phyloP scores from a whole-genome alignment of 1,139 yeast species.

The Suhomyces choctaworum region DNA sequence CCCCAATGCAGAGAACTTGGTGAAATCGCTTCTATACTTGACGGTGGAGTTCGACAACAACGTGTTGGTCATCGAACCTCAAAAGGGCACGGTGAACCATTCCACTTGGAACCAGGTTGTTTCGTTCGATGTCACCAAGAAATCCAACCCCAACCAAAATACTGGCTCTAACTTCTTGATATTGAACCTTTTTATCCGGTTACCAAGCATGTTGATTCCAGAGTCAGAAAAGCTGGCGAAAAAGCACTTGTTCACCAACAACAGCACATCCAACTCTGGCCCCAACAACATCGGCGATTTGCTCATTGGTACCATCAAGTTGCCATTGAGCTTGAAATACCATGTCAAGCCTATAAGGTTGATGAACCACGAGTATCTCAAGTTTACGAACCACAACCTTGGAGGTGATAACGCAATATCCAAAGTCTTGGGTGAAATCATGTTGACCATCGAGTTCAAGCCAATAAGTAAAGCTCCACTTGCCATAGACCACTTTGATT shows the following conservation, averaged over 20 bases:
- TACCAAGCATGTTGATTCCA: conserved; percentile 67
- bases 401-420: conserved; percentile 20
- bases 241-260: conserved; percentile 29
- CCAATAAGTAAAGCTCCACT: conserved; percentile 63
- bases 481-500: conserved; percentile 86
- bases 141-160: conserved; percentile 11
- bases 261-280: conserved; percentile 15
- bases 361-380: conserved; percentile 49
- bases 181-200: conserved; percentile 72
- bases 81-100: conserved; percentile 59
- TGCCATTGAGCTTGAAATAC: conserved; percentile 43
- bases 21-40: conserved; percentile 62
- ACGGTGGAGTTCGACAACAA: conserved; percentile 80
- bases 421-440: conserved; percentile 51
- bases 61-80: conserved; percentile 80
- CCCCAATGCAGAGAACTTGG: conserved; percentile 48
- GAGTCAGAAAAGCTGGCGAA: conserved; percentile 34
- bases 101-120: conserved; percentile 81
- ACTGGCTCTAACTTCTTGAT: conserved; percentile 51
- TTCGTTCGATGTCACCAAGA: conserved; percentile 84
- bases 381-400: conserved; percentile 39
- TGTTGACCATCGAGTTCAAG: conserved; percentile 75
- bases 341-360: conserved; percentile 41
- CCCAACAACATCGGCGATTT: conserved; percentile 37
- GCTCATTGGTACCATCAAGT: conserved; percentile 44